phyloP scores from a whole-genome alignment of 208 protist genomes.

The Willaertia magna region DNA sequence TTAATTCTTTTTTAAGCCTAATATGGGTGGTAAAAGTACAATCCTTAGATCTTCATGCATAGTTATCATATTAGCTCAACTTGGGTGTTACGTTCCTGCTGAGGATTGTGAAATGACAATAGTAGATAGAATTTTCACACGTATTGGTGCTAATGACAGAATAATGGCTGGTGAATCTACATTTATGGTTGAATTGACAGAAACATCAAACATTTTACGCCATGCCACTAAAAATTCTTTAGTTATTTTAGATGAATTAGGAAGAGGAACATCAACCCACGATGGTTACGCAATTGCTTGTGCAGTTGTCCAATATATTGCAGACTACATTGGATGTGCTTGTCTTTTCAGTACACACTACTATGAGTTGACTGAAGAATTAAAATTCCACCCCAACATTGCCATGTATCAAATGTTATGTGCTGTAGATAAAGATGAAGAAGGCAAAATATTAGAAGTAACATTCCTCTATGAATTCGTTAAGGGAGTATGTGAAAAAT shows the following conservation, averaged over 20 bases:
- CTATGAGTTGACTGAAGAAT: constrained; percentile 64
- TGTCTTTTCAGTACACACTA: constrained; percentile 93
- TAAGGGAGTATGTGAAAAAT: constrained; percentile 57
- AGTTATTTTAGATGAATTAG: constrained; percentile 88
- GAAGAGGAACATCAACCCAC: constrained; percentile 81
- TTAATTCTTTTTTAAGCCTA: constrained; percentile 72
- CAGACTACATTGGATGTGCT: constrained; percentile 30
- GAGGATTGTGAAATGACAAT: constrained; percentile 39
- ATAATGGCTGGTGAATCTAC: constrained; percentile 90
- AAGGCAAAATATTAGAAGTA: constrained; percentile 18
- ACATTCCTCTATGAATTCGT: constrained; percentile 70
- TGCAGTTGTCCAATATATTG: constrained; percentile 71
- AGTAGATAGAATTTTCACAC: constrained; percentile 90
- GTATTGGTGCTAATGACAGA: constrained; percentile 87
- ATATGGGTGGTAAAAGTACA: constrained; percentile 97
- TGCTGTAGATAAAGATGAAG: neutral
- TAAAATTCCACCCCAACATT: neutral
- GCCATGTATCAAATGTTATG: neutral
- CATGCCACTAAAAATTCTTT: constrained; percentile 58
- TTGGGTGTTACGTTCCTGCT: constrained; percentile 65
- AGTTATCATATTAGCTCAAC: constrained; percentile 25
- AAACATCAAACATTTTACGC: constrained; percentile 71
- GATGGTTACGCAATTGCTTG: constrained; percentile 82
- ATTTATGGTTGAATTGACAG: constrained; percentile 90
- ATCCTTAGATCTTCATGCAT: constrained; percentile 83